phyloP scores from a whole-genome alignment of 345 rosid genomes.

The Reutealis trisperma region DNA sequence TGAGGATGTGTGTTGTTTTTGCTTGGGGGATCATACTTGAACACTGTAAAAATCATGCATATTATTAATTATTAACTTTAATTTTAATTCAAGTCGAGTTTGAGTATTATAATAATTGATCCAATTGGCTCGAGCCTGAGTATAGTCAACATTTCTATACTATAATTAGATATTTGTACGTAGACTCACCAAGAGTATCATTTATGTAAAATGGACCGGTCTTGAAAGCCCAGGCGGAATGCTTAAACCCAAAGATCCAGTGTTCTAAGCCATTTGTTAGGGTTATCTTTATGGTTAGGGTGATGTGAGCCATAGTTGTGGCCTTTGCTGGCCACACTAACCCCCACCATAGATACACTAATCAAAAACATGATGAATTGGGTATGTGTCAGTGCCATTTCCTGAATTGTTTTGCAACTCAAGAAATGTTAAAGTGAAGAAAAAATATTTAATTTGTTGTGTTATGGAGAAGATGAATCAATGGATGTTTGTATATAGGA shows the following conservation, averaged over 20 bases:
- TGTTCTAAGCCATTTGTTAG: conserved; percentile 55
- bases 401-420: too few species aligned
- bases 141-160: too few species aligned
- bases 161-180: too few species aligned
- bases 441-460: too few species aligned
- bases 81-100: too few species aligned
- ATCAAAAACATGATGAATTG: conserved; percentile 11
- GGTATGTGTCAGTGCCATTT: conserved; percentile 19
- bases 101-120: too few species aligned
- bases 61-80: too few species aligned
- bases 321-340: conserved; percentile 21
- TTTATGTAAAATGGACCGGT: conserved; percentile 58
- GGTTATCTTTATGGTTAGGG: neutral
- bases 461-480: too few species aligned
- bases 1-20: conserved; percentile 42
- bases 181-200: conserved; percentile 54
- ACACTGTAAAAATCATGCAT: conserved; percentile 43
- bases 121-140: too few species aligned
- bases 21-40: conserved; percentile 64
- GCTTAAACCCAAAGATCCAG: conserved; percentile 63
- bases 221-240: conserved; percentile 58
- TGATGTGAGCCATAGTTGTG: neutral
- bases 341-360: conserved; percentile 16
- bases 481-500: too few species aligned
- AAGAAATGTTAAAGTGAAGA: too few species aligned